Base-by-base conservation (phyloP, 163 green algal genomes). In the Scenedesmus sp. region DNA sequence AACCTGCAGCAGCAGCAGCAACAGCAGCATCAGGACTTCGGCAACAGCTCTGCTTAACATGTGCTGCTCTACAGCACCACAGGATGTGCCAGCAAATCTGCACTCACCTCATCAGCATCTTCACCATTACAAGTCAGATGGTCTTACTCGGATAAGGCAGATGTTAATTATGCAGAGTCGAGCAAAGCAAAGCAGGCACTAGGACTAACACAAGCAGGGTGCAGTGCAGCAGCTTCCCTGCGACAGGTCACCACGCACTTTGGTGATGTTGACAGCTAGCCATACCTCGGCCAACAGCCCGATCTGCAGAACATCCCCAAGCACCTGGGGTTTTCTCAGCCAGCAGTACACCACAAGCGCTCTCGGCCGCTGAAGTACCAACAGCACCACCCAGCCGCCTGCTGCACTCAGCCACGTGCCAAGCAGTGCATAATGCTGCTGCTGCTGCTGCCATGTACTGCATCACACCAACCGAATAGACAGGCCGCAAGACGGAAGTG, bases 391-490 rank as follows among this genome's bases (percentile, higher is more conserved):
- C 81, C 49, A 81, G 42, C 43, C 70, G 22, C 82, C 53, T 12
- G 61, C 10, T 24, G 53, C 79, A 18, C 53, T 33, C 37, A 33
- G 86, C 65, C 95, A 78, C 46, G n/a, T n/a, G n/a, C 49, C 61
- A 12, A 95, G 87, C 44, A 83, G 81, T 46, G 82, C 80, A 87
- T 95, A 92, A 30, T 65, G 87, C 53, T 90, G 83, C 0, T 65
- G 46, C 93, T 20, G 44, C 92, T 33, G 35, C 87, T 42, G 65
- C 33, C 82, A 26, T n/a, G n/a, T n/a, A n/a, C n/a, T n/a, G n/a
- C n/a, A n/a, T n/a, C n/a, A n/a, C n/a, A n/a, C n/a, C n/a, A n/a
- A n/a, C n/a, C n/a, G n/a, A n/a, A n/a, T n/a, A n/a, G n/a, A 68
- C 16, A 68, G 24, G 26, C 15, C 18, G n/a, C n/a, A n/a, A 2